Base-by-base conservation (phyloP, 805 yeast genomes). In the Saccharomycopsis schoenii region DNA sequence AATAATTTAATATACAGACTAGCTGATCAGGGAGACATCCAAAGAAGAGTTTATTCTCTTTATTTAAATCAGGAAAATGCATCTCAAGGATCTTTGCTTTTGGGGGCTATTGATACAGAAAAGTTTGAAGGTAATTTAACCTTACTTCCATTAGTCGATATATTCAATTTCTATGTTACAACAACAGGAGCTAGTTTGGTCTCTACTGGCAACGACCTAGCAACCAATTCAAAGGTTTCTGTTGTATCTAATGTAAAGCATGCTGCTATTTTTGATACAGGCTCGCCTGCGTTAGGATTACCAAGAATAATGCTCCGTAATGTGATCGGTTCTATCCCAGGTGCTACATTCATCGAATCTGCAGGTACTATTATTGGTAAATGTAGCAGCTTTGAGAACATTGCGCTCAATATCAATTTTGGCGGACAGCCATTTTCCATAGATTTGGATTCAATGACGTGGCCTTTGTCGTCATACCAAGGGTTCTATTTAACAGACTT, bases 371-470 rank as follows among this genome's bases (percentile, higher is more conserved):
- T 47, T 47, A 21, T 47, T 47, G 52, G 52, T 1, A 47, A 47
- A 21, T 25, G 40, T 15, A 17, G 17, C 17, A 19, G 24, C 24
- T 36, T 43, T 6, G 15, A 50, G n/a, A 21, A 21, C 15, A 47
- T 47, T 12, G 21, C 52, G 34, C 2, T 47, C n/a, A 47, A n/a
- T 34, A 47, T 60, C 25, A n/a, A 40, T 54, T n/a, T 24, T 4
- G 63, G 58, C 2, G 37, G 43, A 29, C 60, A 58, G 50, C 71
- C 76, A 15, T 83, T 80, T 2, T 69, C 80, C 36, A 68, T 84
- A 17, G 88, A 84, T 67, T 76, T 84, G 0, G 85, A 21, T 19
- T 43, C 51, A 3, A 43, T 25, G 21, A 21, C 25, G n/a, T 39
- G 41, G 57, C 24, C 29, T 17, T 39, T 40, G 25, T 51, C 19